Base-by-base conservation (phyloP, 2,329 filamentous ascomycete genomes). In the Scolecobasidium constrictum region DNA sequence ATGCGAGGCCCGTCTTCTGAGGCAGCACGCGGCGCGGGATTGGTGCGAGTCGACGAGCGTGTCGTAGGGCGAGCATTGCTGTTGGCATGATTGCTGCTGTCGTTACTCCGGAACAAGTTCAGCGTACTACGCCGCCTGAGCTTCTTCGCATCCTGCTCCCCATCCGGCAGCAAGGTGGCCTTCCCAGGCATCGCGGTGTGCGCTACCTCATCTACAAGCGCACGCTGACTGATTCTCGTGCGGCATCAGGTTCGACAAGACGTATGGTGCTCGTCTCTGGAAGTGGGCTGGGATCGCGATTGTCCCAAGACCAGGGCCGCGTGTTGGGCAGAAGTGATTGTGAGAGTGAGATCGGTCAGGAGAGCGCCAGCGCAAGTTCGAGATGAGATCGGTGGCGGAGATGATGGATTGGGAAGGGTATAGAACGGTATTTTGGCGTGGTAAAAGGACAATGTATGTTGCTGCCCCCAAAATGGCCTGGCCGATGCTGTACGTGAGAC, bases 71-170 rank as follows among this genome's bases (percentile, higher is more conserved):
- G 26, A 31, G 26, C 26, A 11, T n/a, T 15, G 34, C 7, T 15
- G 9, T 11, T 36, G 18, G 34, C 11, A 11, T 7, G 9, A 18
- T 11, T 36, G 13, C 31, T 13, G 12, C 23, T 21, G 17, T 22
- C 31, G 13, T 23, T 38, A 36, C 35, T 40, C 46, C 44, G 58
- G 55, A 63, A 59, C 47, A 63, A 49, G 49, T 50, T 52, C 50
- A 66, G 56, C 42, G 64, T 63, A 49, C 63, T 67, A 47, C 62
- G 59, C 44, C 66, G 64, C 47, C 61, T 59, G 52, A 64, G 59
- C 50, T 65, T 60, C 50, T 55, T 42, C 15, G 26, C 16, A 21
- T 41, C 33, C n/a, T 65, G 60, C 50, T 55, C 34, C 15, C 15
- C 16, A n/a, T 41, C 33, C n/a, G 28, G 59, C 52, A 46, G 60